These are phyloP conservation scores for Gossypium mustelinum DNA, from an alignment of 345 rosid species.

Conservation along the genomic window DNA sequence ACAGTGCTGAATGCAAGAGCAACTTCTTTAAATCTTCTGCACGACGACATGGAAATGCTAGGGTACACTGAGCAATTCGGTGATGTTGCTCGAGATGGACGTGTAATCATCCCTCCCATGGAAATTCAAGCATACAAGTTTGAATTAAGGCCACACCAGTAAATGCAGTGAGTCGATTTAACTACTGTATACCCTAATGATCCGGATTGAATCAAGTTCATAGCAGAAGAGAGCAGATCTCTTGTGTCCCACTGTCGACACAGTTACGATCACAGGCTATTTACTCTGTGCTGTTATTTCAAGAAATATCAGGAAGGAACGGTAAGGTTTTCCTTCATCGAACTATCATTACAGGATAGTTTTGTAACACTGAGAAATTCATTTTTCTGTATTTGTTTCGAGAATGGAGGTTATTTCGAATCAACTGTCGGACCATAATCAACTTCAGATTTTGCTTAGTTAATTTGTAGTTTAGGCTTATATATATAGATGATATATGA, in stretches of 20 bases:
- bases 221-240: conserved; percentile 8
- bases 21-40: conserved; percentile 86
- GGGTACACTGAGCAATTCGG: conserved; percentile 61
- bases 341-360: neutral
- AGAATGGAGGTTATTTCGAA: neutral
- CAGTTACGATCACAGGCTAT: conserved; percentile 4
- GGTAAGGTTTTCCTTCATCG: neutral
- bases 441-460: neutral
- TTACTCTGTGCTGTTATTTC: neutral
- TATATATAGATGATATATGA: too few species aligned
- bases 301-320: neutral
- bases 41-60: conserved; percentile 66
- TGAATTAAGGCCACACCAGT: conserved; percentile 55
- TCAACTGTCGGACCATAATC: neutral
- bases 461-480: too few species aligned
- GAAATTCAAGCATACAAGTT: conserved; percentile 93
- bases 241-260: neutral
- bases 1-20: conserved; percentile 54
- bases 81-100: conserved; percentile 68
- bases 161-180: conserved; percentile 12
- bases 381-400: neutral
- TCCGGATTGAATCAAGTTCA: conserved; percentile 6
- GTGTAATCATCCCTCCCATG: conserved; percentile 69
- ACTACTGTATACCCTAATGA: neutral
- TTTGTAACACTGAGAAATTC: neutral